phyloP scores from a whole-genome alignment of 768 basidiomycete species.

The Leccinum imitatum region DNA sequence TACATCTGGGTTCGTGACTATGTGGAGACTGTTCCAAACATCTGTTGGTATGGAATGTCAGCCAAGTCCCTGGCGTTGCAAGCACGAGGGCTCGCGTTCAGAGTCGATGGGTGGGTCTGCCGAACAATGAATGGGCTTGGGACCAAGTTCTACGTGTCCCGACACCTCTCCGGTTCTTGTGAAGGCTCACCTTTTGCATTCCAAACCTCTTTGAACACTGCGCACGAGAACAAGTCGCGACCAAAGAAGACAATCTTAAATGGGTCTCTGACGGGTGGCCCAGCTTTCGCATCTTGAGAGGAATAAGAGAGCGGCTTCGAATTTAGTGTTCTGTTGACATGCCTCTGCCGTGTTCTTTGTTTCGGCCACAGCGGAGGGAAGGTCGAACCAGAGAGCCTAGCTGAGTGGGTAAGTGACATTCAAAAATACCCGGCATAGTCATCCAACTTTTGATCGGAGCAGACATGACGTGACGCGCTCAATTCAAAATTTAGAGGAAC shows the following conservation, averaged over 20 bases:
- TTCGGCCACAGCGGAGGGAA: not conserved
- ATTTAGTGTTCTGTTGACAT: not conserved
- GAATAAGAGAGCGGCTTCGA: not conserved
- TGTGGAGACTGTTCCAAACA: conserved; percentile 66
- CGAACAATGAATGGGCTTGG: not conserved
- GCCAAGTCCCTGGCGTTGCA: not conserved
- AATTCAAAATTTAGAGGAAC: not conserved
- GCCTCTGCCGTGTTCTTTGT: not conserved
- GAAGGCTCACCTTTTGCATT: conserved; percentile 53
- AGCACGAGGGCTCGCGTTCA: not conserved
- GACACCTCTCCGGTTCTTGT: not conserved
- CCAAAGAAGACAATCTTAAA: conserved; percentile 88
- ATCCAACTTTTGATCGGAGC: not conserved
- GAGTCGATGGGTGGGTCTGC: too few relatives aligned
- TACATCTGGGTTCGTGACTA: conserved; percentile 74
- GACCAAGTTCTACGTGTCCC: not conserved
- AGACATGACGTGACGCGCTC: not conserved
- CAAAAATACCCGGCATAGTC: not conserved
- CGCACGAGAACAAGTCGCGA: conserved; percentile 84
- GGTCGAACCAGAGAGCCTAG: not conserved
- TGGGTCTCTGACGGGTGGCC: conserved; percentile 25
- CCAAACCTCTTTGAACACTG: conserved; percentile 63
- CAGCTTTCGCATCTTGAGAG: not conserved
- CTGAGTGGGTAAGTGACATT: not conserved
- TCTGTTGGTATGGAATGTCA: conserved; percentile 46